These are phyloP conservation scores for Botrytis fabae DNA, from an alignment of 2,329 filamentous ascomycete species.

Conservation along the genomic window DNA sequence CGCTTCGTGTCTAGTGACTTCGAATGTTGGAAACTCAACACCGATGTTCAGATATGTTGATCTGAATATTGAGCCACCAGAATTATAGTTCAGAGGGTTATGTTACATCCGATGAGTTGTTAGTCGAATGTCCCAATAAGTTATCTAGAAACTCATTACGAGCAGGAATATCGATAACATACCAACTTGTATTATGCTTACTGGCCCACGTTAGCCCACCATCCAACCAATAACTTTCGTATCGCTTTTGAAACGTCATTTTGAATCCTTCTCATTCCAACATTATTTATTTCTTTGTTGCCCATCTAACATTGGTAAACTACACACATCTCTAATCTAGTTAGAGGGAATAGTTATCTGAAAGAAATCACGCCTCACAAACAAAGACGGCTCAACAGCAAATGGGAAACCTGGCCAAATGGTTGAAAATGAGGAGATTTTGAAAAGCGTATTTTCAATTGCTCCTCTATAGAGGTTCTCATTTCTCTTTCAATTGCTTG, in stretches of 20 bases:
- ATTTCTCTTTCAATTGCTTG: not conserved
- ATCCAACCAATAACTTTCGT: not conserved
- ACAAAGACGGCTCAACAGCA: not conserved
- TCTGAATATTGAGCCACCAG: not conserved
- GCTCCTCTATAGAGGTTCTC: not conserved
- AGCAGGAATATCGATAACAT: not conserved
- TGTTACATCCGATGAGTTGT: not conserved
- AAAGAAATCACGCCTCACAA: constrained; percentile 4
- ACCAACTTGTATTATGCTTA: not conserved
- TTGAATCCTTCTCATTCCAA: not conserved
- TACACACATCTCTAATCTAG: not conserved
- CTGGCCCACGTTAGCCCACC: not conserved
- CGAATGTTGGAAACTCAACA: not conserved
- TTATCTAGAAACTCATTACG: not conserved
- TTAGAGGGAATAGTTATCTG: not conserved
- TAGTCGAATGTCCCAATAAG: not conserved
- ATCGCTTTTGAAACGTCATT: not conserved
- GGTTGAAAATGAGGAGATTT: not conserved
- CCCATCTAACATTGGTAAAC: not conserved
- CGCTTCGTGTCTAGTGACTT: too few species aligned
- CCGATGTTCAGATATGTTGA: not conserved
- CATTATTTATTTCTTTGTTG: not conserved
- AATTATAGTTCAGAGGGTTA: not conserved
- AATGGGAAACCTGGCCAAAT: not conserved
- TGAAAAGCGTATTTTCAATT: not conserved